Percentiles rank a stretch among this genome's conserved stretches.
Conservation (phyloP, 2,329 filamentous ascomycete genomes). For the Lecanicillium sp. region DNA sequence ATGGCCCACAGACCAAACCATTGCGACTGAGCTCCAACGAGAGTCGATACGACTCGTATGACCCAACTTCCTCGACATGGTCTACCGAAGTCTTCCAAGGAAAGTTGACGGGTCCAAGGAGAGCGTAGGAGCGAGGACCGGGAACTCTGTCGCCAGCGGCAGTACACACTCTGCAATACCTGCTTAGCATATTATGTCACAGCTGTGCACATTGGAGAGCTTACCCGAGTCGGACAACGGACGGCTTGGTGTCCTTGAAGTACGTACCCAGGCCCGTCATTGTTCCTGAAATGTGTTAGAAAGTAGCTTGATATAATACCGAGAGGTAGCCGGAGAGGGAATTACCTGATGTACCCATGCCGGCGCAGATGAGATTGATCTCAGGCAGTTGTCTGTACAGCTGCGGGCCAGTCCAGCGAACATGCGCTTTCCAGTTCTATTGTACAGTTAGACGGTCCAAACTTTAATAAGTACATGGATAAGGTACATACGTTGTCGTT, state of each 20-base stretch:
- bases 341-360: conserved; percentile 49
- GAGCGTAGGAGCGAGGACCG: conserved; percentile 45
- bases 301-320: too few relatives aligned
- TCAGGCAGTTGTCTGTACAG: conserved; percentile 48
- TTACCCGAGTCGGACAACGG: conserved; percentile 29
- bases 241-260: conserved; percentile 42
- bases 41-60: conserved; percentile 41
- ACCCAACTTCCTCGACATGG: conserved; percentile 47
- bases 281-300: conserved; percentile 20
- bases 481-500: conserved; percentile 30
- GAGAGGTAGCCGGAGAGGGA: too few relatives aligned
- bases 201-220: not conserved
- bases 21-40: conserved; percentile 48
- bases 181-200: not conserved
- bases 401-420: conserved; percentile 52
- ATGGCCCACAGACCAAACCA: conserved; percentile 52
- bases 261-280: conserved; percentile 43
- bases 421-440: conserved; percentile 46
- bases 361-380: conserved; percentile 47
- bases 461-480: not conserved
- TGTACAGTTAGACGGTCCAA: not conserved
- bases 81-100: conserved; percentile 52
- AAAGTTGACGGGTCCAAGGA: conserved; percentile 44
- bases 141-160: conserved; percentile 49
- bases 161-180: conserved; percentile 42